Evolutionary conservation across 2,329 filamentous ascomycete genomes (phyloP), one percentile per base, ranked within the genome.

Genomic region (Sclerotinia minor): DNA sequence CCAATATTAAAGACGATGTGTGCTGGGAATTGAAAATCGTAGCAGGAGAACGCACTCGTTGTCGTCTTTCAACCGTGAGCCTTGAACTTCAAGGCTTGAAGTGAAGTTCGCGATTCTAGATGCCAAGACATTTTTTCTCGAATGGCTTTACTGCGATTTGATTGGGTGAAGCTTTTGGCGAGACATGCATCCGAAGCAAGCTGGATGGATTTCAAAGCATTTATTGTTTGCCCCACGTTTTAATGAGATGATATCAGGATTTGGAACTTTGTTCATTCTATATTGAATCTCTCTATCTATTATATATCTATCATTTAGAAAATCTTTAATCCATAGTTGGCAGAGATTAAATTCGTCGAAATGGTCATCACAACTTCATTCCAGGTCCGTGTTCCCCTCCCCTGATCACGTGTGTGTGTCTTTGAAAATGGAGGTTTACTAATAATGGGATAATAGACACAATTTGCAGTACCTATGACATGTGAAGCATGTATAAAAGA

Each of bases 391-490:
- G 29, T 54, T 70, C 57, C 53, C 64, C 64, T 47, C 61, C 52
- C 59, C 7, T 24, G 19, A 64, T 73, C 74, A 75, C 75, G 73
- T 76, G 71, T 50, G 24, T 45, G 3, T 15, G 73, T 76, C 26
- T 4, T 45, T 15, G 29, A 13, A 66, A 50, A 35, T 7, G 24
- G 44, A 52, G 5, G 26, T 38, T 29, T 15, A 64, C 53, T 52
- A 38, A 49, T 44, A n/a, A 35, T 35, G 7, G 59, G 24, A 47
- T 29, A 41, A 24, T 54, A 98, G 90, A 96, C 94, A 70, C 90
- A 94, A 72, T 98, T 98, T 79, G 93, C 94, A 71, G 95, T 98
- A 74, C 94, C 93, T 67, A 89, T 98, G 83, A 92, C 89, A 80
- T 98, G 95, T 82, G 90, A 96, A 75, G 83, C 85, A 76, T 98